phyloP scores from a whole-genome alignment of 192 early-diverging fungal genomes.

The Pilaira anomala region DNA sequence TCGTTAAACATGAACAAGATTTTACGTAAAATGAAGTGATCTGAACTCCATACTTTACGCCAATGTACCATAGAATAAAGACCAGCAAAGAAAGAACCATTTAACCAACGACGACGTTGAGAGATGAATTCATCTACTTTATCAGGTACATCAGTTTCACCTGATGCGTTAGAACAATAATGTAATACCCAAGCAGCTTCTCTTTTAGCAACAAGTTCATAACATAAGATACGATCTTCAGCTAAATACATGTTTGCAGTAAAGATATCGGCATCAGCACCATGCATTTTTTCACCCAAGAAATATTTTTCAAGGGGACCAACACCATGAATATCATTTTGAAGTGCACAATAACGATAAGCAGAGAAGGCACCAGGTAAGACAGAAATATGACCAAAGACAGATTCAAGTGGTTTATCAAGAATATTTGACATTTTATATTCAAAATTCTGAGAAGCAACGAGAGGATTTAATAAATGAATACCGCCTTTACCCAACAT shows the following conservation, averaged over 20 bases:
- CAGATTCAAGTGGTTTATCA: slow-evolving; percentile 81
- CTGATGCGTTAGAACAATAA: slow-evolving; percentile 65
- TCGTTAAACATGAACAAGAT: slow-evolving; percentile 59
- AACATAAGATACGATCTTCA: slow-evolving; percentile 76
- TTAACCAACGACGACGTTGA: slow-evolving; percentile 78
- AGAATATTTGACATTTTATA: slow-evolving; percentile 73
- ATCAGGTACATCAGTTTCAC: slow-evolving; percentile 78
- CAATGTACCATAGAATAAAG: slow-evolving; percentile 69
- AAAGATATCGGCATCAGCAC: slow-evolving; percentile 57
- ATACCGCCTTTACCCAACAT: slow-evolving; percentile 56
- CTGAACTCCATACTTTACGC: slow-evolving; percentile 61
- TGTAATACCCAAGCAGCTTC: slow-evolving; percentile 63
- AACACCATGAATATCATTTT: slow-evolving; percentile 48
- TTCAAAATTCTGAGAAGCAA: slow-evolving; percentile 82
- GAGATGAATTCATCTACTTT: slow-evolving; percentile 71
- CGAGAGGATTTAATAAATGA: slow-evolving; percentile 68
- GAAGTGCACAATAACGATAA: slow-evolving; percentile 73
- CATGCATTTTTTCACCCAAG: slow-evolving; percentile 67
- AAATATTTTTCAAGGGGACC: slow-evolving; percentile 74
- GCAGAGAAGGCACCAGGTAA: slow-evolving; percentile 86
- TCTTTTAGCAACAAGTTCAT: slow-evolving; percentile 74
- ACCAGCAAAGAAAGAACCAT: slow-evolving; percentile 80
- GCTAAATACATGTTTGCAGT: slow-evolving; percentile 66
- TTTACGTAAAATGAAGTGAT: slow-evolving; percentile 62
- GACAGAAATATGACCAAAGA: slow-evolving; percentile 95